phyloP scores from a whole-genome alignment of 768 basidiomycete genomes.

The Hericium erinaceus region DNA sequence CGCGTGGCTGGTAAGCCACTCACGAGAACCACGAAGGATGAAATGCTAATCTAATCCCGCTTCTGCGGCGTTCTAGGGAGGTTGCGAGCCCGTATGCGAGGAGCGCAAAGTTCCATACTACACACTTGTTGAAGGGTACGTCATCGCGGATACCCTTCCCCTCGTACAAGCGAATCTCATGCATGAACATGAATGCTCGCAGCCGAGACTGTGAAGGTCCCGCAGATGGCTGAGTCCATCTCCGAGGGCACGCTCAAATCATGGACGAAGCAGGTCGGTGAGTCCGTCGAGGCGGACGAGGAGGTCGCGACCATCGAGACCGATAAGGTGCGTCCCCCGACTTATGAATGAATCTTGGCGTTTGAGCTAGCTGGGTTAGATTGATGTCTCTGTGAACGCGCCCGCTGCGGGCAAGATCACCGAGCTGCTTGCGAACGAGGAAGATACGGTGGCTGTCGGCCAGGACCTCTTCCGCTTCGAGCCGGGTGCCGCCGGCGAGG shows the following conservation, averaged over 20 bases:
- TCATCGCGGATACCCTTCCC: constrained; percentile 7
- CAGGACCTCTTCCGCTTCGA: constrained; percentile 92
- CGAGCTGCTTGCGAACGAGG: constrained; percentile 80
- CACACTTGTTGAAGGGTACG: constrained; percentile 60
- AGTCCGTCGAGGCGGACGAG: constrained; percentile 84
- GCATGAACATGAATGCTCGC: background rate
- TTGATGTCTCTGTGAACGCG: constrained; percentile 95
- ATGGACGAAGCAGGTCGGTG: constrained; percentile 91
- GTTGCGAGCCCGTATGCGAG: constrained; percentile 35
- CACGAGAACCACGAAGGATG: too few relatives aligned
- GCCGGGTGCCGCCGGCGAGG: constrained; percentile 38
- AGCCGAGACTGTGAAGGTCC: constrained; percentile 90
- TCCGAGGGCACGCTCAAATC: constrained; percentile 94
- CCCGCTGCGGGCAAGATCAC: constrained; percentile 81
- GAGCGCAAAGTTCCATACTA: constrained; percentile 60
- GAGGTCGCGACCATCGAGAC: constrained; percentile 98
- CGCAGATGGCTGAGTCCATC: constrained; percentile 97
- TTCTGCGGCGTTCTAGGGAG: constrained; percentile 27
- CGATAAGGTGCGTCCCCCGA: constrained; percentile 66
- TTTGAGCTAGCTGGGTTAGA: constrained; percentile 37
- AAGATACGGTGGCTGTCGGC: constrained; percentile 90
- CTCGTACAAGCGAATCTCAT: constrained; percentile 2
- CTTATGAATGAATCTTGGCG: background rate
- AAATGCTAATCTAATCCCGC: too few relatives aligned
- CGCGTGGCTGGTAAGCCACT: constrained; percentile 11